Conservation (phyloP, 768 basidiomycete genomes). For the Tylopilus subfusipes region DNA sequence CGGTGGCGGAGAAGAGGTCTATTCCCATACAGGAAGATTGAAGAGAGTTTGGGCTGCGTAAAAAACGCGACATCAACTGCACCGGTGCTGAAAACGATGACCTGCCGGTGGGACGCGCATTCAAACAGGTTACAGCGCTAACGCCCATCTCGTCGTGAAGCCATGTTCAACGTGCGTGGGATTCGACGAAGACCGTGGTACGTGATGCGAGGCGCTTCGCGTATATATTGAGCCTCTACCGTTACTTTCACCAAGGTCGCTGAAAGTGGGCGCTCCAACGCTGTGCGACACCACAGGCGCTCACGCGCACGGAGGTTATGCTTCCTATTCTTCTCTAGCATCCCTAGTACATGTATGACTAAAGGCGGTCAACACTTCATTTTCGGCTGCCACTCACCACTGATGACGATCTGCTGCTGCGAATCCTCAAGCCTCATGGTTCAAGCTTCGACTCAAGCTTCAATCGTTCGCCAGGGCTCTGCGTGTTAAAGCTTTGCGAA, state of each 20-base stretch:
- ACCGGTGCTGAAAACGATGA: no score
- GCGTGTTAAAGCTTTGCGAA: no score
- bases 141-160: no score
- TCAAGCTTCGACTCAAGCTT: no score
- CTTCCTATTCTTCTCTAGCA: not conserved
- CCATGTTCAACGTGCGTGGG: not conserved
- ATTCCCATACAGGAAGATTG: no score
- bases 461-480: no score
- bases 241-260: not conserved
- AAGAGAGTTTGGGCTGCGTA: no score
- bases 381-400: not conserved
- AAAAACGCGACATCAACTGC: no score
- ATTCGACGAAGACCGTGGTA: not conserved
- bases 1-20: no score
- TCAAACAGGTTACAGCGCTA: no score
- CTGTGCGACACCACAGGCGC: slow-evolving; percentile 3
- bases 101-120: no score
- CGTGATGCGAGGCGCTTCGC: not conserved
- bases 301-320: not conserved
- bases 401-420: no score
- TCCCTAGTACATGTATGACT: not conserved
- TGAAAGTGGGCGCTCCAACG: not conserved
- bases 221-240: not conserved
- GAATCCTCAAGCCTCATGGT: not conserved
- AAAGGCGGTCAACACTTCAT: not conserved